These are phyloP conservation scores for Corchorus capsularis DNA, from an alignment of 345 rosid species.

Conservation along the genomic window DNA sequence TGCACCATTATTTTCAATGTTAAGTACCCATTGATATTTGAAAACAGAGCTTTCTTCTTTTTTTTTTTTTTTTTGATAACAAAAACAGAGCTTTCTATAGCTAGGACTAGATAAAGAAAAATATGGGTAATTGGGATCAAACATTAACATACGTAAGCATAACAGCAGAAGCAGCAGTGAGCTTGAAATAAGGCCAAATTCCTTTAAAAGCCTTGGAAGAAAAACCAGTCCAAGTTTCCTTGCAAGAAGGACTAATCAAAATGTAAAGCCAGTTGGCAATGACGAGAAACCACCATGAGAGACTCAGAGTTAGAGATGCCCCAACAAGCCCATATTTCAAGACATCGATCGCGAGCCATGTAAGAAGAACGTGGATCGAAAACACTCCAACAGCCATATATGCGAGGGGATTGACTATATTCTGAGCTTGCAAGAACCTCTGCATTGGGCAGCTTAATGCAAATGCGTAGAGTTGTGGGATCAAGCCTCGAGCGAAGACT, in stretches of 20 bases:
- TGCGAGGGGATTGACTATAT: conserved; percentile 91
- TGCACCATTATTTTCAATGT: conserved; percentile 21
- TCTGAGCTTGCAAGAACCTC: conserved; percentile 94
- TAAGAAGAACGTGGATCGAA: conserved; percentile 61
- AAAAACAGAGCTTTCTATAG: too few relatives aligned
- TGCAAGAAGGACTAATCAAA: conserved; percentile 65
- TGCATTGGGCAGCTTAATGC: conserved; percentile 84
- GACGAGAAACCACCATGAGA: conserved; percentile 86
- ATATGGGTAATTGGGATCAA: too few relatives aligned
- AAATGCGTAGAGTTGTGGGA: conserved; percentile 83
- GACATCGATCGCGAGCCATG: conserved; percentile 62
- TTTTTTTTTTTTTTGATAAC: too few relatives aligned
- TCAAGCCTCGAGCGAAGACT: conserved; percentile 68
- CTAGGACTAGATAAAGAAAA: too few relatives aligned
- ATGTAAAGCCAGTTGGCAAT: conserved; percentile 55
- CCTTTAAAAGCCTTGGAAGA: conserved; percentile 65
- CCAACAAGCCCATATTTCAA: conserved; percentile 67
- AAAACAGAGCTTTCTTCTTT: too few relatives aligned
- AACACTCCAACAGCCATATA: conserved; percentile 74
- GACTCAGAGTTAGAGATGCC: conserved; percentile 65
- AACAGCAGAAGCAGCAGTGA: conserved; percentile 81
- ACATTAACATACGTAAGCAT: conserved; percentile 76
- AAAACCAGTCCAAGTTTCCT: conserved; percentile 81
- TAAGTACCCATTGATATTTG: too few relatives aligned
- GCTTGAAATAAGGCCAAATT: conserved; percentile 93